A percentile compares a stretch with the other conserved stretches of the same genome.
These are phyloP conservation scores for Lentinula raphanica DNA, from an alignment of 768 basidiomycete species.

Conservation along the genomic window DNA sequence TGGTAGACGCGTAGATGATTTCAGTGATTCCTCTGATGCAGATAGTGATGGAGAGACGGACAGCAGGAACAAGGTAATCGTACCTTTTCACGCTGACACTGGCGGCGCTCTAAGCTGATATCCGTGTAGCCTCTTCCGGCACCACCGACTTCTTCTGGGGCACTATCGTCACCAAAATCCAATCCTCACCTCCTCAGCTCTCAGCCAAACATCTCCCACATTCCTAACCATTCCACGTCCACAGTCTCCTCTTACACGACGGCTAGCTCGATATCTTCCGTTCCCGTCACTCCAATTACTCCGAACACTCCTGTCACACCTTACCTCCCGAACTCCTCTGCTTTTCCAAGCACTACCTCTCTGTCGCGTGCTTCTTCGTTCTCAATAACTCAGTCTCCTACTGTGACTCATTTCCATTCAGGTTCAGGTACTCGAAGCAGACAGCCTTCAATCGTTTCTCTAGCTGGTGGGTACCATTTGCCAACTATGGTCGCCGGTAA, in stretches of 20 bases:
- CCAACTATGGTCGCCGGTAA: slow-evolving; percentile 1
- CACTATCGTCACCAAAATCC: background rate
- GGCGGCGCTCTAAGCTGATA: background rate
- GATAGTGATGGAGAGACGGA: background rate
- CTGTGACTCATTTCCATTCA: background rate
- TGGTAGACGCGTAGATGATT: background rate
- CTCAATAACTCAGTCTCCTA: background rate
- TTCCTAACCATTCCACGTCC: background rate
- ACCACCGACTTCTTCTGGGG: background rate
- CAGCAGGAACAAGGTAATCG: slow-evolving; percentile 5
- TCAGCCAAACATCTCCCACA: background rate
- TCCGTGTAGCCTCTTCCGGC: slow-evolving; percentile 1
- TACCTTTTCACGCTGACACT: background rate
- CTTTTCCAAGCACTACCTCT: background rate
- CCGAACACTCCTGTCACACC: background rate
- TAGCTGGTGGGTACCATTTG: slow-evolving; percentile 6
- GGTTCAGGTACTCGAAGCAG: background rate
- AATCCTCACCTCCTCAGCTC: background rate
- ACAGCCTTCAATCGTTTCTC: slow-evolving; percentile 4
- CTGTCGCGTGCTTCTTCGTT: background rate
- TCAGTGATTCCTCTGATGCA: background rate
- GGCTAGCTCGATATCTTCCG: slow-evolving; percentile 1
- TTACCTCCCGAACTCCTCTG: background rate
- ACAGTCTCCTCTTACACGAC: slow-evolving; percentile 1
- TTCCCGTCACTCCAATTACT: slow-evolving; percentile 1